Evolutionary conservation across 2,329 filamentous ascomycete genomes (phyloP), one percentile per base, ranked within the genome.

Genomic region (Epicoccum sorghinum): DNA sequence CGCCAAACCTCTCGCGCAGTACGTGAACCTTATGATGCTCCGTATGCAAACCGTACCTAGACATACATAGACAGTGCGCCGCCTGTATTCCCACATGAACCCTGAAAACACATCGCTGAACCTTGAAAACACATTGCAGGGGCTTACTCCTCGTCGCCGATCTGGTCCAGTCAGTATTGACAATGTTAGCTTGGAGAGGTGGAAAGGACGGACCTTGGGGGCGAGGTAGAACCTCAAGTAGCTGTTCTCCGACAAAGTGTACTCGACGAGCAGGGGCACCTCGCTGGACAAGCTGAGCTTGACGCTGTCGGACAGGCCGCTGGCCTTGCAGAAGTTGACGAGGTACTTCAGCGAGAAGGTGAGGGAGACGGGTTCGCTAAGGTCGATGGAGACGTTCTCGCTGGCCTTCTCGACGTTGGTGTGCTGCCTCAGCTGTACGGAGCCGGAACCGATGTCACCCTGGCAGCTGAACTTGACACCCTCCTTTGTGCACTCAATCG

Each of bases 301-400:
- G 78, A 99, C 96, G 64, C 85, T 83, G 65, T 77, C 81, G 35
- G 93, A 93, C 58, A 99, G 82, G 47, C 86, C 88, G 60, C 91
- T 89, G 30, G 96, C 96, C 82, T 99, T 99, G 89, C 95, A 98
- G 82, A 99, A 99, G 85, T 98, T 98, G 83, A 96, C 91, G 3
- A 99, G 88, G 80, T 99, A 99, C 82, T 99, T 99, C 70, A 99
- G 89, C 30, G 95, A 98, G 82, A 99, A 99, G 44, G 93, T 98
- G 60, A 99, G 85, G 32, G 90, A 84, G 57, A 99, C 95, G 46
- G 95, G 91, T 81, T 99, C 96, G 35, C 86, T 89, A 58, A 99
- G 86, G 72, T 92, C 87, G 76, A 99, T 97, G 62, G 91, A 85
- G 68, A 98, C 89, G 72, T 93, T 90, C 72, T 89, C 82, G 8